These are phyloP conservation scores for Coelastrella sp. DNA, from an alignment of 139 green algal species.

Conservation along the genomic window DNA sequence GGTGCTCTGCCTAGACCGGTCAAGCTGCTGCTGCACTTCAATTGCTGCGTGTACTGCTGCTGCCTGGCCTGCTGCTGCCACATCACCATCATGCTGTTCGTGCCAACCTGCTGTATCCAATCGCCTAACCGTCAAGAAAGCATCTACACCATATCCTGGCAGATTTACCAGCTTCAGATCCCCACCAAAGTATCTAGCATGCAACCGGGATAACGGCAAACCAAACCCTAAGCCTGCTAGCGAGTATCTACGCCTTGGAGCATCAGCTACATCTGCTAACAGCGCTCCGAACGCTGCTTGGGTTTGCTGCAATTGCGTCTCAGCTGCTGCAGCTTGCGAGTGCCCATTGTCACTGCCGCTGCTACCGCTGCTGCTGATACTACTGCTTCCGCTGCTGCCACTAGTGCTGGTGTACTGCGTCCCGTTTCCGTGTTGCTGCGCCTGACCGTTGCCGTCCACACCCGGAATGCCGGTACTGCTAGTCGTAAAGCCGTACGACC, in stretches of 20 bases:
- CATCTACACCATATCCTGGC: slow-evolving; percentile 86
- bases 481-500: slow-evolving; percentile 83
- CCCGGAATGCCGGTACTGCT: neutral
- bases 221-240: slow-evolving; percentile 93
- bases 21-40: slow-evolving; percentile 26
- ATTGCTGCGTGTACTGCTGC: slow-evolving; percentile 7
- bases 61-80: slow-evolving; percentile 11
- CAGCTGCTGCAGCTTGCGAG: slow-evolving; percentile 16
- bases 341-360: neutral
- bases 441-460: neutral
- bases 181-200: slow-evolving; percentile 91
- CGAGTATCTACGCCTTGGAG: slow-evolving; percentile 47
- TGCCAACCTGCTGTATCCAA: slow-evolving; percentile 61
- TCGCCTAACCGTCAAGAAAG: slow-evolving; percentile 76
- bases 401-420: neutral
- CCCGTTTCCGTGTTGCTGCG: neutral
- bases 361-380: neutral
- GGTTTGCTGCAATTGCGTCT: neutral
- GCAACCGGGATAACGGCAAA: slow-evolving; percentile 88
- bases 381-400: neutral
- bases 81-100: slow-evolving; percentile 26
- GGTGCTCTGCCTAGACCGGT: neutral
- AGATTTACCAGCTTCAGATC: slow-evolving; percentile 78
- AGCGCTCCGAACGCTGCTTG: neutral
- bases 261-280: neutral